phyloP scores from a whole-genome alignment of 2,329 filamentous ascomycete genomes.

The Fusarium tricinctum region DNA sequence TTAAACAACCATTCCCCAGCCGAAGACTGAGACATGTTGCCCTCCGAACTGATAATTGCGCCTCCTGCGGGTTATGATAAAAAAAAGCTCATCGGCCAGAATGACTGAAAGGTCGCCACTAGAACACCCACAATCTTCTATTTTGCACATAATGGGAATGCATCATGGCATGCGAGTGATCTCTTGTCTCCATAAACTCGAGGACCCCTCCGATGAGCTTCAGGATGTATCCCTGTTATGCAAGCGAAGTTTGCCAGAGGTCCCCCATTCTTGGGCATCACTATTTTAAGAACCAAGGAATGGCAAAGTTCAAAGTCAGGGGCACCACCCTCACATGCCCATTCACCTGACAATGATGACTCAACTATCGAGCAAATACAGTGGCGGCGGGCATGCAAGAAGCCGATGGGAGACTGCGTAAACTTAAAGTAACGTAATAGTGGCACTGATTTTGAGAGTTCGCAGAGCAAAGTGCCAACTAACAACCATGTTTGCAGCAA shows the following conservation, averaged over 20 bases:
- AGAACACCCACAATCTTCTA: slow-evolving; percentile 26
- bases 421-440: slow-evolving; percentile 8
- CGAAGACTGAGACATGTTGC: slow-evolving; percentile 47
- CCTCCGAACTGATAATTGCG: slow-evolving; percentile 46
- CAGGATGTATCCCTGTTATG: slow-evolving; percentile 37
- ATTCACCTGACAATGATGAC: slow-evolving; percentile 24
- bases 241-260: slow-evolving; percentile 23
- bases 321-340: slow-evolving; percentile 44
- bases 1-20: slow-evolving; percentile 40
- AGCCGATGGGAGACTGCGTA: slow-evolving; percentile 6
- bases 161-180: slow-evolving; percentile 29
- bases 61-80: slow-evolving; percentile 29
- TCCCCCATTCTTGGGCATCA: slow-evolving; percentile 16
- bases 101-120: slow-evolving; percentile 38
- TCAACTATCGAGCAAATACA: slow-evolving; percentile 2
- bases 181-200: slow-evolving; percentile 15
- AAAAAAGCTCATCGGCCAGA: slow-evolving; percentile 6
- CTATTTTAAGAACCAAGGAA: slow-evolving; percentile 49
- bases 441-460: neutral
- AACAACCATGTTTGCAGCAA: slow-evolving; percentile 35
- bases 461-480: slow-evolving; percentile 13
- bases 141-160: slow-evolving; percentile 14
- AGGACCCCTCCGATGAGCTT: slow-evolving; percentile 15
- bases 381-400: slow-evolving; percentile 16
- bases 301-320: slow-evolving; percentile 52